Percentiles rank a stretch among this genome's conserved stretches.
Evolutionary conservation across 176 grass and related monocot species (phyloP).

Genomic region (Melocanna baccifera): DNA sequence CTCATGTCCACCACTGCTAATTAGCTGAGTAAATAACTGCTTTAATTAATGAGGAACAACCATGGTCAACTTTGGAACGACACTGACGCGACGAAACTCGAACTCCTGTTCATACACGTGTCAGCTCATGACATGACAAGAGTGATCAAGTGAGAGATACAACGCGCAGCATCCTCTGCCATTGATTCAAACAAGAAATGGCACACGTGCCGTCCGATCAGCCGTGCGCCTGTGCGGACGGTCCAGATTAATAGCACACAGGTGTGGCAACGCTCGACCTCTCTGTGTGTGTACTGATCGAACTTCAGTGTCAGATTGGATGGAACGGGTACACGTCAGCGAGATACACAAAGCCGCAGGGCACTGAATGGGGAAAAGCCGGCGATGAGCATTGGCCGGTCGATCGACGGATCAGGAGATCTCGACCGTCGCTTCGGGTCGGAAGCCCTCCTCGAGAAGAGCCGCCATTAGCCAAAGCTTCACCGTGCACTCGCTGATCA

Average conservation of each 20-base stretch:
- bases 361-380: not conserved
- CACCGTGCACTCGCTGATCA: slow-evolving; percentile 33
- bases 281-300: no score
- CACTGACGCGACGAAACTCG: not conserved
- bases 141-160: no score
- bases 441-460: slow-evolving; percentile 51
- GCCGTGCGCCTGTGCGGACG: not conserved
- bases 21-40: not conserved
- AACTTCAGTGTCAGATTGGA: no score
- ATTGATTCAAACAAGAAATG: not conserved
- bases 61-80: not conserved
- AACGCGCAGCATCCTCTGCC: not conserved
- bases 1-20: not conserved
- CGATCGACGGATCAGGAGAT: slow-evolving; percentile 7
- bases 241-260: not conserved
- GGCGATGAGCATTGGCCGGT: not conserved
- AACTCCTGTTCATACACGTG: no score
- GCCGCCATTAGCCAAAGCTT: slow-evolving; percentile 52
- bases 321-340: not conserved
- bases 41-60: not conserved
- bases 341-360: not conserved
- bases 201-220: not conserved
- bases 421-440: slow-evolving; percentile 14
- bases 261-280: not conserved
- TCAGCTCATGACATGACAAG: no score